Conservation (phyloP, 345 rosid species). For the Eucalyptus erythrocorys region DNA sequence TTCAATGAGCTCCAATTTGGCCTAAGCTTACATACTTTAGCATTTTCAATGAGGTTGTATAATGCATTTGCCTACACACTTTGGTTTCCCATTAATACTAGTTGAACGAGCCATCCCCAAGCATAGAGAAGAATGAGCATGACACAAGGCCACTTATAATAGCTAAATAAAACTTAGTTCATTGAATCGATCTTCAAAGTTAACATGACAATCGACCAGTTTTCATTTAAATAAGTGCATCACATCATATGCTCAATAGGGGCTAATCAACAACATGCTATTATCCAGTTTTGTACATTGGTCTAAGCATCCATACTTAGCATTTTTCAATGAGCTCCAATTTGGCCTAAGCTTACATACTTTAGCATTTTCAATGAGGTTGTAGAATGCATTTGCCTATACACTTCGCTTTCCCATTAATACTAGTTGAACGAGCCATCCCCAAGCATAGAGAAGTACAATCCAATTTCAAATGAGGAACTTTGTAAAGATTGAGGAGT, state of each 20-base stretch:
- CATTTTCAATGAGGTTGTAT: not conserved
- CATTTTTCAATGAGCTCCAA: not conserved
- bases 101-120: no score
- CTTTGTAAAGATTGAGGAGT: not conserved
- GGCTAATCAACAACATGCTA: fast-evolving
- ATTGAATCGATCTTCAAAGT: not conserved
- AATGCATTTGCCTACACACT: no score
- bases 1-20: not conserved
- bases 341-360: not conserved
- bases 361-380: not conserved
- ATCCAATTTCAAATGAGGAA: not conserved
- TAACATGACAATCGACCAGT: not conserved
- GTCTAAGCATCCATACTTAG: not conserved
- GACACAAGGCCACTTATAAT: not conserved
- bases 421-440: not conserved
- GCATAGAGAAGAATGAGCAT: no score
- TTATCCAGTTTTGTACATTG: not conserved
- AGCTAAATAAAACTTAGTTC: not conserved
- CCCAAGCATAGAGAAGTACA: not conserved
- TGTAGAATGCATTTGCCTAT: not conserved
- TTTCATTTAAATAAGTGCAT: not conserved
- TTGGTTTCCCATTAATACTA: no score
- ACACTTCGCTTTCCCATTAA: not conserved
- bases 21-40: not conserved
- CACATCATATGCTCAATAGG: not conserved